Evolutionary conservation across 2,329 filamentous ascomycete species (phyloP).

Genomic region (Talaromyces marneffei): DNA sequence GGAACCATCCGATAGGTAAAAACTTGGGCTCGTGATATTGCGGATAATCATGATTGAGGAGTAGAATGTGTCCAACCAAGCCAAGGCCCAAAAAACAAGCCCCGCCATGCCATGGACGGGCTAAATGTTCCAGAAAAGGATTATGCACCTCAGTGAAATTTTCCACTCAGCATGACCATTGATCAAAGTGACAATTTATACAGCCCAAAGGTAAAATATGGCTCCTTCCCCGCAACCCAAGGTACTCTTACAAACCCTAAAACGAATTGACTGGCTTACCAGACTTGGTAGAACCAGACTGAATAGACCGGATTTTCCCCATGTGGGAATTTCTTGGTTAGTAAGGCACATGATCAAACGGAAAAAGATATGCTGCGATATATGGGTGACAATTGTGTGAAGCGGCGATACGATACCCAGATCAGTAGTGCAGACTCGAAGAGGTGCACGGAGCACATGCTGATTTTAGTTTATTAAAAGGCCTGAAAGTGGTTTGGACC

Average conservation of each 20-base stretch:
- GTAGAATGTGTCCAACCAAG: not conserved
- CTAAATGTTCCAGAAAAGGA: not conserved
- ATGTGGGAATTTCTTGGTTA: not conserved
- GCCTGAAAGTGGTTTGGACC: not conserved
- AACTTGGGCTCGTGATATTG: too few relatives aligned
- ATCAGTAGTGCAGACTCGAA: not conserved
- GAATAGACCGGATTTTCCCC: not conserved
- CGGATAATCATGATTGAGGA: not conserved
- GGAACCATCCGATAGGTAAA: too few relatives aligned
- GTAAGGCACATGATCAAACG: not conserved
- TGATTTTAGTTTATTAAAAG: not conserved
- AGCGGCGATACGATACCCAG: not conserved
- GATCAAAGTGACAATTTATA: not conserved
- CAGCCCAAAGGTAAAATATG: not conserved
- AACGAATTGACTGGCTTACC: not conserved
- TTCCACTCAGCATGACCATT: not conserved
- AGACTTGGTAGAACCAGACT: too few relatives aligned
- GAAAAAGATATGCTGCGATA: not conserved
- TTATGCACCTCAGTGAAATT: not conserved
- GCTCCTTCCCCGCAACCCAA: not conserved
- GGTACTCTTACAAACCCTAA: not conserved
- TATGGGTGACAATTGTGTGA: not conserved
- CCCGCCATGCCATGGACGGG: not conserved
- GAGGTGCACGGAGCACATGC: not conserved
- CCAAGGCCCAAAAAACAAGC: not conserved